Percentiles rank a stretch among this genome's conserved stretches.
Evolutionary conservation across 257 asterid species (phyloP).

Genomic region (Rhazya stricta): DNA sequence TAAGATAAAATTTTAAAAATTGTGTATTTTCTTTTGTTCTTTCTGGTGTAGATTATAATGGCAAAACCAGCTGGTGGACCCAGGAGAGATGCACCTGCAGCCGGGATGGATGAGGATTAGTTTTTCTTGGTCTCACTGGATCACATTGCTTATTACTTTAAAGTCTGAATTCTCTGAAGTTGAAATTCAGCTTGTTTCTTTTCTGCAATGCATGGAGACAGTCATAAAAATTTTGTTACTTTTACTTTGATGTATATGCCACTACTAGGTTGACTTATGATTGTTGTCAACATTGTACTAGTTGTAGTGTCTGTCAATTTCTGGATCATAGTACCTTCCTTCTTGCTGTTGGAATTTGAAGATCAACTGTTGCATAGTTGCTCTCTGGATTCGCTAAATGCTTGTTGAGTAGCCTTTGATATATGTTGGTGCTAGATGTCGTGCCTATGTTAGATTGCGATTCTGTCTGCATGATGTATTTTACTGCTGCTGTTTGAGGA

Average conservation of each 20-base stretch:
- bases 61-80: constrained; percentile 63
- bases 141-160: background rate
- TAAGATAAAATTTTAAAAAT: too few relatives aligned
- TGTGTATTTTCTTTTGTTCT: background rate
- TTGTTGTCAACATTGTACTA: background rate
- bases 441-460: too few relatives aligned
- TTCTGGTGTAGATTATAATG: constrained; percentile 45
- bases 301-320: background rate
- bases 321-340: background rate
- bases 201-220: background rate
- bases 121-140: background rate
- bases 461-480: too few relatives aligned
- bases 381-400: background rate
- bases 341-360: background rate
- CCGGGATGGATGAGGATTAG: constrained; percentile 47
- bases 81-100: constrained; percentile 27
- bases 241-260: background rate
- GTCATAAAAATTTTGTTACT: background rate
- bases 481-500: too few relatives aligned
- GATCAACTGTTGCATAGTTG: background rate
- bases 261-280: background rate
- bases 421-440: too few relatives aligned
- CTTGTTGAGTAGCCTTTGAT: too few relatives aligned
- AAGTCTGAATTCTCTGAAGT: background rate
- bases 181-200: constrained; percentile 2